A percentile compares a stretch with the other conserved stretches of the same genome.
phyloP scores from a whole-genome alignment of 2,329 filamentous ascomycete genomes.

The Polychaeton citri region DNA sequence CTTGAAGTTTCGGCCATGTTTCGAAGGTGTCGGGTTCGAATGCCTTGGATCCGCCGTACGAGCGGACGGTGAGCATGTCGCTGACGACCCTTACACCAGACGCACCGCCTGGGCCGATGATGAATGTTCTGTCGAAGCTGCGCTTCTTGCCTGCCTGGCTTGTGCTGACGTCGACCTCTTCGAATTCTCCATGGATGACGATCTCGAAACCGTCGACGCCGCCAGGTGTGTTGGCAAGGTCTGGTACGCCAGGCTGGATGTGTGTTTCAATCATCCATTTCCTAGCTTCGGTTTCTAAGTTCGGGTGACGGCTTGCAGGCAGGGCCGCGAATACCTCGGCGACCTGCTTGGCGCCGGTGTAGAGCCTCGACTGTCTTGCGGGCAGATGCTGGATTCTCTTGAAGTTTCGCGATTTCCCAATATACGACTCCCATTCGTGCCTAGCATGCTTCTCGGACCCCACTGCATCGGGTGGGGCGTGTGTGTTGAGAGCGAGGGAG shows the following conservation, averaged over 20 bases:
- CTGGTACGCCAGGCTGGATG: constrained; percentile 55
- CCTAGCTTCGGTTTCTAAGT: constrained; percentile 49
- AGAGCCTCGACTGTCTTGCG: constrained; percentile 51
- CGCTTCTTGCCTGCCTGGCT: constrained; percentile 45
- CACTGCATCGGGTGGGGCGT: constrained; percentile 36
- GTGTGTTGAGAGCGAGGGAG: constrained; percentile 59
- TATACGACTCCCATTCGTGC: constrained; percentile 59
- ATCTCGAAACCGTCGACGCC: constrained; percentile 70
- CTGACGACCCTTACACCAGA: constrained; percentile 61
- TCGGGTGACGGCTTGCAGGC: constrained; percentile 61
- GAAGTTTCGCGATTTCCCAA: constrained; percentile 67
- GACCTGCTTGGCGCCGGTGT: constrained; percentile 52
- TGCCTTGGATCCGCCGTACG: constrained; percentile 46
- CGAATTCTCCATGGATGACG: constrained; percentile 70
- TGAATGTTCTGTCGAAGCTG: constrained; percentile 70
- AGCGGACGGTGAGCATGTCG: constrained; percentile 63
- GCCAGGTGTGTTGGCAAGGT: constrained; percentile 47
- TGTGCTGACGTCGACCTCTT: constrained; percentile 51
- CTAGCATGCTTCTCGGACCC: constrained; percentile 22
- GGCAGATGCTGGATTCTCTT: constrained; percentile 50
- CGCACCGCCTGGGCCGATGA: constrained; percentile 60
- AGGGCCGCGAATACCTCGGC: constrained; percentile 55
- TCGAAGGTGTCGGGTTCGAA: constrained; percentile 34
- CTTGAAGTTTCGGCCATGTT: constrained; percentile 20
- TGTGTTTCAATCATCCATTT: constrained; percentile 80